Percentiles rank a stretch among this genome's conserved stretches.
Conservation (phyloP, 2,329 filamentous ascomycete species). For the Hypoxylon sp. region DNA sequence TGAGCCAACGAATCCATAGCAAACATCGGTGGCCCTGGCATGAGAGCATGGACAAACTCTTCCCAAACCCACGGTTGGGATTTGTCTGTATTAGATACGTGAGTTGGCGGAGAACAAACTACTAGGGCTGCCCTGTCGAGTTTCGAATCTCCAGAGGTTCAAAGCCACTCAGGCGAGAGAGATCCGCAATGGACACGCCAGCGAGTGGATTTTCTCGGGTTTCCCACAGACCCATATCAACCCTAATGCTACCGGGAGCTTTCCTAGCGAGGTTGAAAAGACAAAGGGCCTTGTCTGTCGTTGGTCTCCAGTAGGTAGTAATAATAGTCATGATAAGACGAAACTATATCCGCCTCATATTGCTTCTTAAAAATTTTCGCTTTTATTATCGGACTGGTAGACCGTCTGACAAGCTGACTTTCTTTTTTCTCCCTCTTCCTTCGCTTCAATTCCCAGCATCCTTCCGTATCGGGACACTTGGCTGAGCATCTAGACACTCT, state of each 20-base stretch:
- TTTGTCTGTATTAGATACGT: slow-evolving; percentile 22
- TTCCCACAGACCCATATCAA: slow-evolving; percentile 39
- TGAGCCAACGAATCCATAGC: slow-evolving; percentile 29
- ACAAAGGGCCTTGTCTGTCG: slow-evolving; percentile 18
- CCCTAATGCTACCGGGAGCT: slow-evolving; percentile 33
- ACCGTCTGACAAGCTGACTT: slow-evolving; percentile 43
- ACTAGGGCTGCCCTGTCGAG: slow-evolving; percentile 14
- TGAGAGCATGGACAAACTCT: slow-evolving; percentile 22
- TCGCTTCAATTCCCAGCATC: slow-evolving; percentile 37
- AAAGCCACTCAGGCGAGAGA: slow-evolving; percentile 20
- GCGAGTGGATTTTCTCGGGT: slow-evolving; percentile 32
- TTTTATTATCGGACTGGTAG: slow-evolving; percentile 17
- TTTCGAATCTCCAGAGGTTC: slow-evolving; percentile 16
- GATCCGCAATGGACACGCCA: slow-evolving; percentile 33
- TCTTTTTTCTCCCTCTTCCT: slow-evolving; percentile 30
- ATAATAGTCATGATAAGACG: slow-evolving; percentile 34
- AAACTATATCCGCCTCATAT: slow-evolving; percentile 24
- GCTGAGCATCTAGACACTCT: slow-evolving; percentile 34
- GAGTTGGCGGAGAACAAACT: slow-evolving; percentile 32
- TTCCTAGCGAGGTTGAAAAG: slow-evolving; percentile 34
- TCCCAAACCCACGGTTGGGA: slow-evolving; percentile 23
- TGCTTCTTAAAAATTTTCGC: slow-evolving; percentile 21
- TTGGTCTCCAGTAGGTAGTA: slow-evolving; percentile 22
- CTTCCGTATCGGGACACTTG: slow-evolving; percentile 30
- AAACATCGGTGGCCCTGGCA: slow-evolving; percentile 43